Evolutionary conservation across 2,329 filamentous ascomycete genomes (phyloP).

Genomic region (Magnaporthales sp.): DNA sequence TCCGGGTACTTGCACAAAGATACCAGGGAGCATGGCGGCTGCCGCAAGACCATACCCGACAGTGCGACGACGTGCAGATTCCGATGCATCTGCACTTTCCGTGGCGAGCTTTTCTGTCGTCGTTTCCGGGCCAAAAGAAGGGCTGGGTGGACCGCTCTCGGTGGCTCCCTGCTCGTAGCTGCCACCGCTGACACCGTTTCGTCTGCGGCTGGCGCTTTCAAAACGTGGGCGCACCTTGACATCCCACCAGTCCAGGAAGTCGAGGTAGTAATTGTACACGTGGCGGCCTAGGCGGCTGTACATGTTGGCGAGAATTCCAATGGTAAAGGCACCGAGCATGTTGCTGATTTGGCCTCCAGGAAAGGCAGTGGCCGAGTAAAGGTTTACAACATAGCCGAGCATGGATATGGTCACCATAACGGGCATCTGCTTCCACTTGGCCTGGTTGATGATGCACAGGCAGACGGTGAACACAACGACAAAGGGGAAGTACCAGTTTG

Average conservation of each 20-base stretch:
- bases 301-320: constrained; percentile 70
- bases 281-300: constrained; percentile 62
- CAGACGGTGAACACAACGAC: constrained; percentile 61
- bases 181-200: not conserved
- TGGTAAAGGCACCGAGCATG: constrained; percentile 66
- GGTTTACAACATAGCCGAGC: constrained; percentile 67
- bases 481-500: constrained; percentile 44
- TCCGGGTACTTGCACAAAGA: constrained; percentile 63
- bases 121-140: not conserved
- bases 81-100: not conserved
- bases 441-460: constrained; percentile 55
- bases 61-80: not conserved
- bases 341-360: constrained; percentile 66
- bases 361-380: constrained; percentile 60
- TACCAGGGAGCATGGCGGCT: constrained; percentile 76
- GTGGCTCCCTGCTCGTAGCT: constrained; percentile 1
- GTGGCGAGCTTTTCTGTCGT: not conserved
- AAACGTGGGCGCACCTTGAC: constrained; percentile 30
- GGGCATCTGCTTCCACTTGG: constrained; percentile 69
- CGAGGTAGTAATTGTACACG: constrained; percentile 44
- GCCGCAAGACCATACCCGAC: constrained; percentile 72
- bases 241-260: constrained; percentile 46
- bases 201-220: not conserved
- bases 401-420: constrained; percentile 68
- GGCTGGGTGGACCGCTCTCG: not conserved